phyloP scores from a whole-genome alignment of 768 basidiomycete genomes.

The Mycena epipterygia region DNA sequence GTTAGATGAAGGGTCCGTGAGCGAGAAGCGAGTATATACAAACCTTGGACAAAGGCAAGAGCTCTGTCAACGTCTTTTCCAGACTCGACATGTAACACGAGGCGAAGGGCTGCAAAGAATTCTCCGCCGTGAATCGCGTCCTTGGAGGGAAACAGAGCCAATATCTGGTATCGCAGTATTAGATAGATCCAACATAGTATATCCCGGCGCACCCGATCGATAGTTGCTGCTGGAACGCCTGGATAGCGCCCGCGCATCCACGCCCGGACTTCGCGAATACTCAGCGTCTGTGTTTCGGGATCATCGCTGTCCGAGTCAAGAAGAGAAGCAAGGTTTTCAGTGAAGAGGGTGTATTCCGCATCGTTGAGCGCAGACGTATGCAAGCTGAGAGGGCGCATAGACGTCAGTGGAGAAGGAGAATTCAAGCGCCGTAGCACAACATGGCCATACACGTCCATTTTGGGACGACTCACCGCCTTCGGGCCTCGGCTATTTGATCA shows the following conservation, averaged over 20 bases:
- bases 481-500: too few species aligned
- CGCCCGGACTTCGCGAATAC: conserved; percentile 73
- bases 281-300: conserved; percentile 37
- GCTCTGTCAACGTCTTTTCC: conserved; percentile 74
- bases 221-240: conserved; percentile 60
- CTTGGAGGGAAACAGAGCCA: conserved; percentile 73
- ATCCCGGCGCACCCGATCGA: conserved; percentile 68
- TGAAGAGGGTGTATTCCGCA: conserved; percentile 78
- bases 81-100: conserved; percentile 71
- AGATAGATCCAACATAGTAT: conserved; percentile 9
- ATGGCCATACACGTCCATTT: conserved; percentile 3
- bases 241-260: conserved; percentile 83
- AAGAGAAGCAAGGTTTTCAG: conserved; percentile 69
- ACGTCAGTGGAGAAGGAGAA: neutral
- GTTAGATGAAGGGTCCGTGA: conserved; percentile 1
- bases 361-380: conserved; percentile 85
- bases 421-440: neutral
- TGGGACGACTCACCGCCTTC: conserved; percentile 11
- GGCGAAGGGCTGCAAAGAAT: conserved; percentile 81
- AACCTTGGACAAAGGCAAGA: conserved; percentile 85
- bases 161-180: conserved; percentile 59
- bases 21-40: conserved; percentile 38
- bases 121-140: conserved; percentile 77
- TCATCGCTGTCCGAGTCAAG: conserved; percentile 50
- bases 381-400: conserved; percentile 73